phyloP scores from a whole-genome alignment of 352 stramenopile genomes.

The Pythium phragmiticola region DNA sequence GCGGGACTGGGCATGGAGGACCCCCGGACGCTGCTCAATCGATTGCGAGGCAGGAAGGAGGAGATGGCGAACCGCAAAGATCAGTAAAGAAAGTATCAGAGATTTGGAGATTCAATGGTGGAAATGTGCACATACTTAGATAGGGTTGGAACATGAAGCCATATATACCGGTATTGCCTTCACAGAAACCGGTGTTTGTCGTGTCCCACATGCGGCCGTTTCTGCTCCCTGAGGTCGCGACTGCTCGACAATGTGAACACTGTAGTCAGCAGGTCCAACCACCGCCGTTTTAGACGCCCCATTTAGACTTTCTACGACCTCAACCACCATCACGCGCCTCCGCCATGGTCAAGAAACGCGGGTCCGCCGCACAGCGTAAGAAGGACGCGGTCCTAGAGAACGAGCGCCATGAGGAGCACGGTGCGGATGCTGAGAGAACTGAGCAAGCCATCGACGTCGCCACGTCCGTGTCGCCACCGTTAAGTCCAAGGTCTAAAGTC shows the following conservation, averaged over 20 bases:
- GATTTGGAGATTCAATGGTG: too few relatives aligned
- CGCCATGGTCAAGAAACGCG: conserved; percentile 22
- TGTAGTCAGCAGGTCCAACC: neutral
- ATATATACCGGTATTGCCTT: conserved; percentile 2
- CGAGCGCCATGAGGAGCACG: neutral
- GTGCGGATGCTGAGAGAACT: neutral
- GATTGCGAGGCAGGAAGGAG: too few relatives aligned
- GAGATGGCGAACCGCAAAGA: too few relatives aligned
- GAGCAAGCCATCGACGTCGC: neutral
- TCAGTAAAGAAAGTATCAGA: too few relatives aligned
- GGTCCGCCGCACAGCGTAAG: conserved; percentile 11
- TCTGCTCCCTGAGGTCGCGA: neutral
- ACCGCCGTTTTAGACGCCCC: conserved; percentile 2
- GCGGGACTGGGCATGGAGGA: too few relatives aligned
- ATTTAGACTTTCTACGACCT: neutral
- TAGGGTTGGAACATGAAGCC: too few relatives aligned
- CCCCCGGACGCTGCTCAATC: too few relatives aligned
- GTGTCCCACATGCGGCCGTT: conserved; percentile 18
- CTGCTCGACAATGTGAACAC: conserved; percentile 2
- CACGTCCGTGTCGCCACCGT: neutral
- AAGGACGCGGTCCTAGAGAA: neutral
- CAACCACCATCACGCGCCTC: neutral
- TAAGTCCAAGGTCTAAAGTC: neutral
- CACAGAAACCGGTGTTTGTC: neutral
- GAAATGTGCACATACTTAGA: too few relatives aligned